Base-by-base conservation (phyloP, 371 early-diverging fungal species). In the Mortierella sp. region DNA sequence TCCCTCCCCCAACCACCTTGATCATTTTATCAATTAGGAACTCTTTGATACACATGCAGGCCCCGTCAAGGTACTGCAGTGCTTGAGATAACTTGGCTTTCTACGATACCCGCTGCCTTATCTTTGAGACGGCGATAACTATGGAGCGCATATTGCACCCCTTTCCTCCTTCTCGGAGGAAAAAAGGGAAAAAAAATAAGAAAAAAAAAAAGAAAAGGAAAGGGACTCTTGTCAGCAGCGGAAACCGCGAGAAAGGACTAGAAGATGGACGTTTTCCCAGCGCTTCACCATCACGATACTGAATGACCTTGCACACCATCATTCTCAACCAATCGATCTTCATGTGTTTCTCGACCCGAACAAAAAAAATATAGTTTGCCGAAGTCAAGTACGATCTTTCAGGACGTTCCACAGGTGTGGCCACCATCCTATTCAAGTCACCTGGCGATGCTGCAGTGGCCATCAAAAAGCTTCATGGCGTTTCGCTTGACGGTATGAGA, bases 331-430 rank as follows among this genome's bases (percentile, higher is more conserved):
- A 3, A 50, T 14, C 50, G 2, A 50, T 14, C 50, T 50, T 21
- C 16, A 50, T 21, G 50, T 50, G 50, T 21, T 4, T 50, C 50
- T 50, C 21, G 37, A 37, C 37, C n/a, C n/a, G n/a, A n/a, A 37
- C 37, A 3, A 37, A 3, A 37, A 37, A 37, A 37, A 37, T n/a
- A 15, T 68, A 77, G 79, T 69, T 69, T 53, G 79, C 79, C 7
- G 73, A 77, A 19, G 60, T 77, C 73, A 77, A 89, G 68, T 85
- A 88, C 61, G 89, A 84, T 62, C 87, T 84, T 18, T 84, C 83
- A 56, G 90, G 89, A 68, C 84, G 85, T 48, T 89, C 90, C 18
- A 84, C 89, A n/a, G 91, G 91, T 60, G 85, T 87, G 4, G 91
- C 91, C 65, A 86, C 88, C 58, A 74, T 91, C 19, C 74, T 83